Evolutionary conservation across 352 stramenopile genomes (phyloP).

Genomic region (Blastocystis sp.): DNA sequence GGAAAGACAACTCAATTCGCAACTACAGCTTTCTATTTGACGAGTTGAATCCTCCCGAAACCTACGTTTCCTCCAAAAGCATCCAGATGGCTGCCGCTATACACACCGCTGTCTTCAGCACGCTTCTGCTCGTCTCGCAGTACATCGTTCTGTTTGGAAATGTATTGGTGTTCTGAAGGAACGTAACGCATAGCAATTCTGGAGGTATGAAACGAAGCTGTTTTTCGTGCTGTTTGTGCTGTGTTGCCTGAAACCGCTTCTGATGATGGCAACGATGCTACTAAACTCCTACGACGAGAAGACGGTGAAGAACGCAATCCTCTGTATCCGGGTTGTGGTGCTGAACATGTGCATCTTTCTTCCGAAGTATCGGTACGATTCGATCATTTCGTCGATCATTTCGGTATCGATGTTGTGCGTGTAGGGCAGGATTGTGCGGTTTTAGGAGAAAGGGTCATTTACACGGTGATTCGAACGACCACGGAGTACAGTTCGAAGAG

Average conservation of each 20-base stretch:
- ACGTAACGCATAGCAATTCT: conserved; percentile 4
- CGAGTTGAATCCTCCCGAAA: conserved; percentile 8
- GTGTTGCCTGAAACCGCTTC: conserved; percentile 24
- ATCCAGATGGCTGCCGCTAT: neutral
- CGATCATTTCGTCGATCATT: neutral
- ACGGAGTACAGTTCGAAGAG: neutral
- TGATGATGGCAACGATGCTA: neutral
- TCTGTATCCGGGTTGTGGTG: neutral
- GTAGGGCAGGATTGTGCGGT: neutral
- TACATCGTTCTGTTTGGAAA: conserved; percentile 65
- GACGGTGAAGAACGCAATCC: neutral
- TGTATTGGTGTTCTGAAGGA: neutral
- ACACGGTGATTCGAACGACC: neutral
- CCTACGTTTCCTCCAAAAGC: neutral
- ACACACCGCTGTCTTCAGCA: conserved; percentile 4
- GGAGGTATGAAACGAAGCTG: conserved; percentile 30
- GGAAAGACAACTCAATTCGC: neutral
- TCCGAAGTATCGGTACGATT: conserved; percentile 23
- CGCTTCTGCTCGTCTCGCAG: conserved; percentile 42
- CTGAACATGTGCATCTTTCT: conserved; percentile 1
- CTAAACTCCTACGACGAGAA: neutral
- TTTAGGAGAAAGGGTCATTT: neutral
- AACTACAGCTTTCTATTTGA: conserved; percentile 28
- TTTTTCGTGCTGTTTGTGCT: conserved; percentile 17
- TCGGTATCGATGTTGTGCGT: conserved; percentile 38